A percentile compares a stretch with the other conserved stretches of the same genome.
Conservation (phyloP, 1,284 basidiomycete species). For the Megacollybia platyphylla region DNA sequence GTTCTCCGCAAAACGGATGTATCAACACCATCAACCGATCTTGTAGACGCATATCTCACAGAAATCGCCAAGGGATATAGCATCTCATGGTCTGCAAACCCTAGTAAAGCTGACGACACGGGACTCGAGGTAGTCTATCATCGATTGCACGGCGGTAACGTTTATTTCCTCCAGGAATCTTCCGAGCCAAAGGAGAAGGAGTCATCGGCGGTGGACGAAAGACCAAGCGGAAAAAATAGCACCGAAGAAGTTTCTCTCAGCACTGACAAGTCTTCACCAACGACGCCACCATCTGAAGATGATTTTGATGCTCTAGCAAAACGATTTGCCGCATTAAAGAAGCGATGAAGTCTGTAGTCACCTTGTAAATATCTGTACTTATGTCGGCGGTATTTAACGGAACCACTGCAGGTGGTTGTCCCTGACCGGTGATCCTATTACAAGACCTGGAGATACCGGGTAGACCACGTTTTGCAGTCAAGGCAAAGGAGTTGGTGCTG, state of each 20-base stretch:
- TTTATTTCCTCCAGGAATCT: no score
- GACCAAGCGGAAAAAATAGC: background rate
- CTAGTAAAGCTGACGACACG: no score
- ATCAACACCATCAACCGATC: slow-evolving; percentile 52
- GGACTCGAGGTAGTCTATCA: no score
- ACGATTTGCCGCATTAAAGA: slow-evolving; percentile 74
- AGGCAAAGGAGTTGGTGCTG: background rate
- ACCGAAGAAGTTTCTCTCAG: no score
- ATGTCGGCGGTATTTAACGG: background rate
- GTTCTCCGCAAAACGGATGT: slow-evolving; percentile 61
- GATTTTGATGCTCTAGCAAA: slow-evolving; percentile 61
- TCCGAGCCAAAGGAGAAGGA: no score
- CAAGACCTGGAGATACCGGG: no score
- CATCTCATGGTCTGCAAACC: slow-evolving; percentile 48
- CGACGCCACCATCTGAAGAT: slow-evolving; percentile 31
- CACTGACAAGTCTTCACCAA: slow-evolving; percentile 6
- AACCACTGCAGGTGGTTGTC: no score
- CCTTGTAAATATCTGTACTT: background rate
- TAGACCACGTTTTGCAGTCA: background rate
- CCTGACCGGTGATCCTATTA: no score
- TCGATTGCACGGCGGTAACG: no score
- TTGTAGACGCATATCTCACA: slow-evolving; percentile 78
- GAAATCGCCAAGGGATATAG: slow-evolving; percentile 86
- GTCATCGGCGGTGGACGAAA: no score
- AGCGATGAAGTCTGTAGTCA: slow-evolving; percentile 28